Evolutionary conservation across 345 rosid genomes (phyloP), one percentile per base, ranked within the genome.

Genomic region (Passiflora organensis): DNA sequence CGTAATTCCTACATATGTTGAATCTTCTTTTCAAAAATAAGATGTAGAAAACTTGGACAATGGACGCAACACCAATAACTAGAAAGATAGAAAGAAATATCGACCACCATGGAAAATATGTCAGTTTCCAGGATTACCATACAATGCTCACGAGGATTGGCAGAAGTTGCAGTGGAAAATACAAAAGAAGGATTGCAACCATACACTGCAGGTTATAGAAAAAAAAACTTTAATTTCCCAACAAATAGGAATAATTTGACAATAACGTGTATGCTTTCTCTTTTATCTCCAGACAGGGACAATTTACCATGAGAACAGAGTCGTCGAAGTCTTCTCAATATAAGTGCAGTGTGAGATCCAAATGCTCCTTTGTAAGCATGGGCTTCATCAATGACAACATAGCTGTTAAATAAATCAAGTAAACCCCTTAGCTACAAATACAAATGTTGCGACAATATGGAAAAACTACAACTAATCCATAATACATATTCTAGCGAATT

Each of bases 311-410:
- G 91, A 68, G 89, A 73, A 62, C 96, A 91, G 25, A 91, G 75
- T 53, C 98, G 81, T 43, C 82, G 76, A 51, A 91, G 87, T 74
- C 98, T 82, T 83, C 98, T 88, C 59, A 91, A 63, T 75, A 91
- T 88, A 32, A 91, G 85, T 73, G 98, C 88, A 55, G 93, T 81
- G 69, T 91, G 98, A 59, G 95, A 91, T 60, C 98, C 98, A 70
- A 91, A 88, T 70, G 98, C 91, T 71, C 98, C 98, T 68, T 82
- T 88, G 65, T 91, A 91, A 63, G 76, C 65, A 81, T 91, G 98
- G 72, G 96, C 90, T 81, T 91, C 96, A 78, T 91, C 98, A 66
- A 88, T 76, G 63, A 91, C 87, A 59, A 91, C 71, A 71, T 73
- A 91, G 79, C 98, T 91, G 67, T 57, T 36, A 17, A 5, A 39